Conservation (phyloP, 768 basidiomycete genomes). For the Gloeopeniophorella convolvens region DNA sequence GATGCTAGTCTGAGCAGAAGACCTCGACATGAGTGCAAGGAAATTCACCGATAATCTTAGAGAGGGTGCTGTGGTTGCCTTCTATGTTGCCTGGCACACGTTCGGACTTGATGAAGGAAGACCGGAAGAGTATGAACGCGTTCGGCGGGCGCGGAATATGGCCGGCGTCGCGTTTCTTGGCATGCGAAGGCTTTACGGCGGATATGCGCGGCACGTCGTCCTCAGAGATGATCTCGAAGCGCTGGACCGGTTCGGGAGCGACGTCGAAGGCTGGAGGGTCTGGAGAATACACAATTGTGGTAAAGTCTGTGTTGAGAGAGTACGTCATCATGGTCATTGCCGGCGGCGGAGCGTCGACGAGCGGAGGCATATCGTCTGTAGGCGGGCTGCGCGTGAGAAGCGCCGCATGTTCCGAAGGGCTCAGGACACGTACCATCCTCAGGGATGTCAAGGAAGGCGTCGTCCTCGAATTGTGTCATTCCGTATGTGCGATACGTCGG, state of each 20-base stretch:
- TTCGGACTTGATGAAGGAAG: slow-evolving; percentile 67
- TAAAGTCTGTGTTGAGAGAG: slow-evolving; percentile 60
- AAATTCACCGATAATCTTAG: slow-evolving; percentile 70
- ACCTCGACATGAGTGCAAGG: background rate
- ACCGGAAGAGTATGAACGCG: slow-evolving; percentile 81
- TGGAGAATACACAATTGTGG: slow-evolving; percentile 42
- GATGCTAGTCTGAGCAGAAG: background rate
- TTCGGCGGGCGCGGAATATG: slow-evolving; percentile 82
- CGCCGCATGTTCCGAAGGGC: background rate
- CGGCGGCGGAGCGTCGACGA: slow-evolving; percentile 46
- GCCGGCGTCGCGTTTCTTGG: slow-evolving; percentile 59
- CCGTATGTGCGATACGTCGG: background rate
- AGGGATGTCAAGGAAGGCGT: slow-evolving; percentile 6
- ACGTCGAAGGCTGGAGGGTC: slow-evolving; percentile 10
- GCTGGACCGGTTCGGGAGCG: slow-evolving; percentile 30
- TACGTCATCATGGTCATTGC: slow-evolving; percentile 44
- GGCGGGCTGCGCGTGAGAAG: background rate
- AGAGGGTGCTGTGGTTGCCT: slow-evolving; percentile 71
- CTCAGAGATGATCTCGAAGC: slow-evolving; percentile 26
- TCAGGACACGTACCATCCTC: slow-evolving; percentile 11
- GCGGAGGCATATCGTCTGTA: slow-evolving; percentile 33
- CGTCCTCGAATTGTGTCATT: slow-evolving; percentile 12
- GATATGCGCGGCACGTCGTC: slow-evolving; percentile 21
- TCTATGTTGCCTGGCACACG: slow-evolving; percentile 72
- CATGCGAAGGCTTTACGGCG: slow-evolving; percentile 39